These are phyloP conservation scores for Orbilia ellipsospora DNA, from an alignment of 2,329 filamentous ascomycete genomes.

Conservation along the genomic window DNA sequence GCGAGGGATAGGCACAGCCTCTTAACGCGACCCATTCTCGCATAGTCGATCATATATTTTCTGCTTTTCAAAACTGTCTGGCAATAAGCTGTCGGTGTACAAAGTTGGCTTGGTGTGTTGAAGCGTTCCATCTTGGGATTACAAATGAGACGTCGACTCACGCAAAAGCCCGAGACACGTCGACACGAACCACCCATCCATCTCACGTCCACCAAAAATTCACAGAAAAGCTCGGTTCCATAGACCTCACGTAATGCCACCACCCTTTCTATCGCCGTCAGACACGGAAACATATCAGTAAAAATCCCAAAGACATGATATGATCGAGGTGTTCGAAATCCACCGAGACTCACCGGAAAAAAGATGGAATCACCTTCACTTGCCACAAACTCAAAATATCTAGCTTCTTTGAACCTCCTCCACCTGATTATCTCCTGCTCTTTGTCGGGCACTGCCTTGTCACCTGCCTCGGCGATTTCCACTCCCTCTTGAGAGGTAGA, in stretches of 20 bases:
- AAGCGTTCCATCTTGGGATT: no score
- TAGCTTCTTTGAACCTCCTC: constrained; percentile 69
- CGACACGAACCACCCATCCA: not conserved
- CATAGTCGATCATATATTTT: no score
- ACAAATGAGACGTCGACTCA: not conserved
- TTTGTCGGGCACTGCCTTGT: constrained; percentile 26
- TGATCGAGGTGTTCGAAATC: not conserved
- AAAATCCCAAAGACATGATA: not conserved
- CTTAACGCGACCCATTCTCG: no score
- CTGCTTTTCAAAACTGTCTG: no score
- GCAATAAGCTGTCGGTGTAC: no score
- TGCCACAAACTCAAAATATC: constrained; percentile 81
- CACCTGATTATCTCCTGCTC: constrained; percentile 53
- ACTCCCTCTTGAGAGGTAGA: no score
- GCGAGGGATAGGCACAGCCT: no score
- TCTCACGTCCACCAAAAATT: constrained; percentile 85
- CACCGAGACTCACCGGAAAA: constrained; percentile 72
- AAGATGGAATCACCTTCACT: constrained; percentile 85
- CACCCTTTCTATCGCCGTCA: constrained; percentile 70
- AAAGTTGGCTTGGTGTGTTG: no score
- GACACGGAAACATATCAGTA: constrained; percentile 1
- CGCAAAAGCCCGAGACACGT: not conserved
- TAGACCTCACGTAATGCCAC: constrained; percentile 95
- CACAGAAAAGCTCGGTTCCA: constrained; percentile 90
- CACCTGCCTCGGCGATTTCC: no score